A percentile compares a stretch with the other conserved stretches of the same genome.
Conservation (phyloP, 129 eudicot genomes). For the Chrysanthemum seticuspe region DNA sequence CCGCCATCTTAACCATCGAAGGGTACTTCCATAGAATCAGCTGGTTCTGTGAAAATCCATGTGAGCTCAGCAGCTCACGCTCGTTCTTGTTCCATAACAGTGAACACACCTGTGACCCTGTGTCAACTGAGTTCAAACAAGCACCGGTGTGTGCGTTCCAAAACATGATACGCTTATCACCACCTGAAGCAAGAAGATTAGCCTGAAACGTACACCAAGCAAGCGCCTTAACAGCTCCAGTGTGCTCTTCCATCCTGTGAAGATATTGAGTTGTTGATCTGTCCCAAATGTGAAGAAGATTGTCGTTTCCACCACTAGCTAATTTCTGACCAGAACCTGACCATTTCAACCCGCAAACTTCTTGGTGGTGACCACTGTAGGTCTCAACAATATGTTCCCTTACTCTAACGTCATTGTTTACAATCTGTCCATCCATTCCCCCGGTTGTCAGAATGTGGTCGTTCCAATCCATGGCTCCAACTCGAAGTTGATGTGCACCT, state of each 20-base stretch:
- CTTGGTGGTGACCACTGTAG: slow-evolving; percentile 75
- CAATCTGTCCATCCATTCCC: slow-evolving; percentile 76
- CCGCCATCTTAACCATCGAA: too few relatives aligned
- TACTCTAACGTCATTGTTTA: slow-evolving; percentile 72
- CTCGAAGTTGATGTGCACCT: slow-evolving; percentile 70
- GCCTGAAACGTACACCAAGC: slow-evolving; percentile 94
- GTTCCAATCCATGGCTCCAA: slow-evolving; percentile 88
- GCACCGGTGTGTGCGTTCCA: slow-evolving; percentile 31
- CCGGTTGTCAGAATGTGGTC: slow-evolving; percentile 76
- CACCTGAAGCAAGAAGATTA: slow-evolving; percentile 79
- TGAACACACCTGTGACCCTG: too few relatives aligned
- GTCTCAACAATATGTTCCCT: slow-evolving; percentile 57
- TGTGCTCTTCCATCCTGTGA: slow-evolving; percentile 82
- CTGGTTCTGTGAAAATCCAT: too few relatives aligned
- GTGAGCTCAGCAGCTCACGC: too few relatives aligned
- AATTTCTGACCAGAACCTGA: slow-evolving; percentile 78
- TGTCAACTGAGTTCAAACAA: too few relatives aligned
- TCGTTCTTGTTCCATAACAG: too few relatives aligned
- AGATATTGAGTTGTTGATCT: slow-evolving; percentile 66
- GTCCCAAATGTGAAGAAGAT: slow-evolving; percentile 88
- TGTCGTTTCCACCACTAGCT: slow-evolving; percentile 90
- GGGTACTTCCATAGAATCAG: too few relatives aligned
- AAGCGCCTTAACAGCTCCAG: slow-evolving; percentile 90
- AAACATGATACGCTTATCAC: slow-evolving; percentile 73
- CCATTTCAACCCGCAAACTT: slow-evolving; percentile 90